Evolutionary conservation across 2,329 filamentous ascomycete species (phyloP).

Genomic region (Fusarium devonianum): DNA sequence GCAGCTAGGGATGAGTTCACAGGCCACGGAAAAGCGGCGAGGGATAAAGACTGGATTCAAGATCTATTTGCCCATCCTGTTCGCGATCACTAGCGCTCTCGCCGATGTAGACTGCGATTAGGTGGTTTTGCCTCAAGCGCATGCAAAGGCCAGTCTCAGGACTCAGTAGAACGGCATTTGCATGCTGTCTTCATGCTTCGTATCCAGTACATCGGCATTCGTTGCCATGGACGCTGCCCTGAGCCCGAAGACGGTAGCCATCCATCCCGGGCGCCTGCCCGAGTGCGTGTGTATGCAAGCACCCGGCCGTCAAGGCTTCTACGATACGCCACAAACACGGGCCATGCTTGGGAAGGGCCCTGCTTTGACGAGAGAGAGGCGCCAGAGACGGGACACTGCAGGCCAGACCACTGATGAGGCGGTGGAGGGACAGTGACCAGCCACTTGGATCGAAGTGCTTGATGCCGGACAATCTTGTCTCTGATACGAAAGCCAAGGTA

Average conservation of each 20-base stretch:
- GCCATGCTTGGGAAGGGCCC: conserved; percentile 50
- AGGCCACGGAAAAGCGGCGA: conserved; percentile 31
- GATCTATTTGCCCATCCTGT: conserved; percentile 23
- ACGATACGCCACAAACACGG: conserved; percentile 57
- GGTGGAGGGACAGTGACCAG: conserved; percentile 24
- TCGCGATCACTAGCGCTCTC: conserved; percentile 16
- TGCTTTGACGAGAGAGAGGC: conserved; percentile 37
- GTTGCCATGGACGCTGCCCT: conserved; percentile 28
- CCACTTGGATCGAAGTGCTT: conserved; percentile 34
- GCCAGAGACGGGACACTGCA: conserved; percentile 43
- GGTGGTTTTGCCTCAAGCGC: conserved; percentile 7
- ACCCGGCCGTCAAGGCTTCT: conserved; percentile 56
- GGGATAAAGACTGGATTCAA: conserved; percentile 20
- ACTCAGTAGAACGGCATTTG: conserved; percentile 21
- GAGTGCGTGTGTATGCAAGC: conserved; percentile 56
- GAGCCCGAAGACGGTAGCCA: conserved; percentile 30
- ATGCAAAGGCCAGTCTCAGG: conserved; percentile 22
- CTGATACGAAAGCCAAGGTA: conserved; percentile 33
- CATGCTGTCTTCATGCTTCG: conserved; percentile 27
- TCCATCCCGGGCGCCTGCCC: conserved; percentile 26
- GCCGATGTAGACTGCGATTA: conserved; percentile 8
- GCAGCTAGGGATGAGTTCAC: conserved; percentile 32
- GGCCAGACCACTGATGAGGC: conserved; percentile 32
- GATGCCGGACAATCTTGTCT: conserved; percentile 24
- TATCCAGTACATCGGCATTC: conserved; percentile 14